A percentile compares a stretch with the other conserved stretches of the same genome.
These are phyloP conservation scores for Tinospora cordifolia DNA, from an alignment of 164 flowering plant species.

Conservation along the genomic window DNA sequence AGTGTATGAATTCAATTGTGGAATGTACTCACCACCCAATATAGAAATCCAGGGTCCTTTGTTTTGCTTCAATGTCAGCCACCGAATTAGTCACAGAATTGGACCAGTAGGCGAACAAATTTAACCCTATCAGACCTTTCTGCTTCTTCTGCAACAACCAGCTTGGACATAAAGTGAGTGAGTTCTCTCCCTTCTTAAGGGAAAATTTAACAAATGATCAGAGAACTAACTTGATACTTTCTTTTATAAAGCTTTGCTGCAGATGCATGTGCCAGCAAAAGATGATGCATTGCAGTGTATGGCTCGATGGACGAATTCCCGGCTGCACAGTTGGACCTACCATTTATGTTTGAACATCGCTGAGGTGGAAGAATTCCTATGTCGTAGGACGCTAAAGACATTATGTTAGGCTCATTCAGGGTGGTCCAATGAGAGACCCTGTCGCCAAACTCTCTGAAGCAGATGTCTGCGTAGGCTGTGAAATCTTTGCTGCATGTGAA, in stretches of 20 bases:
- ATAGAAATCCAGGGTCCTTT: constrained; percentile 16
- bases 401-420: constrained; percentile 11
- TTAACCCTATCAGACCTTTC: constrained; percentile 11
- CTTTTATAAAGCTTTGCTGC: constrained; percentile 9
- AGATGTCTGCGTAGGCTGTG: constrained; percentile 15
- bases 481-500: neutral
- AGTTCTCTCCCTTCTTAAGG: neutral
- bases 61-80: constrained; percentile 12
- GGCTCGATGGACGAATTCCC: constrained; percentile 18
- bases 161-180: neutral
- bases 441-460: constrained; percentile 19
- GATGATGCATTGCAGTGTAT: constrained; percentile 6
- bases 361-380: constrained; percentile 9
- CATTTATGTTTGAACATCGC: constrained; percentile 4
- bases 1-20: neutral
- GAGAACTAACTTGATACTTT: constrained; percentile 12
- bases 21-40: constrained; percentile 10
- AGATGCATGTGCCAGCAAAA: constrained; percentile 13
- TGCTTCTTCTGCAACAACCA: constrained; percentile 11
- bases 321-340: neutral
- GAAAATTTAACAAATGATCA: neutral
- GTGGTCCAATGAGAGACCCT: constrained; percentile 17
- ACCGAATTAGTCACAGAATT: constrained; percentile 11
- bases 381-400: neutral
- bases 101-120: constrained; percentile 10